A percentile compares a stretch with the other conserved stretches of the same genome.
Evolutionary conservation across 306 rosid species (phyloP).

Genomic region (Urtica urens): DNA sequence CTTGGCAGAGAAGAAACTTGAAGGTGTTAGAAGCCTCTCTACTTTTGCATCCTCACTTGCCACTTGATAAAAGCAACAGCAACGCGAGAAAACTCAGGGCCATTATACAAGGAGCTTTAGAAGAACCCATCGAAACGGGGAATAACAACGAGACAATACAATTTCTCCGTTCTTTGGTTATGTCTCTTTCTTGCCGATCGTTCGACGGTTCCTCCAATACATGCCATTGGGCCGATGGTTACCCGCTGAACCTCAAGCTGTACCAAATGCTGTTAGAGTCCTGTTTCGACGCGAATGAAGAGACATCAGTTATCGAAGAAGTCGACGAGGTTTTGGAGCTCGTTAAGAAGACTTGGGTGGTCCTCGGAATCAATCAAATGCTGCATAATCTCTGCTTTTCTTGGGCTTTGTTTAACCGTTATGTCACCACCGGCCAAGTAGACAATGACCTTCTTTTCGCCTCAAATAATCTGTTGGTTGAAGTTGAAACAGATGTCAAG

Average conservation of each 20-base stretch:
- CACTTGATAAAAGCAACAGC: conserved; percentile 45
- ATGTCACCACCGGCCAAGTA: conserved; percentile 57
- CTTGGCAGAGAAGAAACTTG: conserved; percentile 68
- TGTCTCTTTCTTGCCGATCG: conserved; percentile 77
- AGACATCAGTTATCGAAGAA: conserved; percentile 68
- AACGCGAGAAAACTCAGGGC: conserved; percentile 47
- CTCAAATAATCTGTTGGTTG: conserved; percentile 55
- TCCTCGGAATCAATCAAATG: conserved; percentile 70
- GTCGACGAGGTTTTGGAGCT: conserved; percentile 88
- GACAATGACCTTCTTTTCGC: conserved; percentile 78
- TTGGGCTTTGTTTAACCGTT: conserved; percentile 76
- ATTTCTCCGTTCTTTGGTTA: conserved; percentile 37
- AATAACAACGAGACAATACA: conserved; percentile 55
- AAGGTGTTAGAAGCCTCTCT: conserved; percentile 81
- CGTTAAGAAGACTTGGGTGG: conserved; percentile 83
- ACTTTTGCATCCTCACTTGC: conserved; percentile 56
- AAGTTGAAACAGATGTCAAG: conserved; percentile 58
- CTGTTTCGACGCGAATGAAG: conserved; percentile 71
- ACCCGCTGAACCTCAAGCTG: conserved; percentile 80
- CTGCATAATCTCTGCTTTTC: conserved; percentile 78
- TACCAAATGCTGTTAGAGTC: conserved; percentile 78
- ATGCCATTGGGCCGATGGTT: conserved; percentile 97
- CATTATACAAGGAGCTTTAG: conserved; percentile 43
- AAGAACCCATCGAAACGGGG: conserved; percentile 56
- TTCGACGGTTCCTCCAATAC: conserved; percentile 43